Evolutionary conservation across 495 filamentous ascomycete genomes (phyloP).

Genomic region (Xylaria flabelliformis): DNA sequence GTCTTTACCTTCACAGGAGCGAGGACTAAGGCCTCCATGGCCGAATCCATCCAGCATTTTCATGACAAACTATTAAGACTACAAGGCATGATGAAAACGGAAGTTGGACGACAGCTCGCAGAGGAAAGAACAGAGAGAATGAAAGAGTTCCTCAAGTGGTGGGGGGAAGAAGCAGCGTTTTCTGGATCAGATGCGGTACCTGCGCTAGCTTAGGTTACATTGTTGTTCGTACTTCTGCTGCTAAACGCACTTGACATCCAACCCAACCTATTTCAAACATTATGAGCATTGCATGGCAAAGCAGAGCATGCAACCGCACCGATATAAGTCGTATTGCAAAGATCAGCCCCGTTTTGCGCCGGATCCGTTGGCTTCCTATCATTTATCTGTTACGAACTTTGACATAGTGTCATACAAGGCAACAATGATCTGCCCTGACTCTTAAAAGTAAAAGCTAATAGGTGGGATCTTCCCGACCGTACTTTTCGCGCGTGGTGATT

Average conservation of each 20-base stretch:
- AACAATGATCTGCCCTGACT: neutral
- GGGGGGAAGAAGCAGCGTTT: constrained; percentile 43
- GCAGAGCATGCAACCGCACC: neutral
- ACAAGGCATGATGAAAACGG: constrained; percentile 85
- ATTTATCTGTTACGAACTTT: neutral
- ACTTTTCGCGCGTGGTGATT: neutral
- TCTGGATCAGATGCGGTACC: constrained; percentile 6
- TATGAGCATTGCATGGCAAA: neutral
- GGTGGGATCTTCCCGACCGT: neutral
- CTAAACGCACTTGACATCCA: neutral
- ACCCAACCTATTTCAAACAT: neutral
- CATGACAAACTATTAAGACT: constrained; percentile 78
- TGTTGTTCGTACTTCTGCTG: neutral
- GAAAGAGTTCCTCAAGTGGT: constrained; percentile 70
- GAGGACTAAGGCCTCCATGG: constrained; percentile 60
- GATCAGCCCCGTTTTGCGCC: neutral
- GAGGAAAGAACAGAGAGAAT: constrained; percentile 68
- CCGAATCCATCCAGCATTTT: constrained; percentile 73
- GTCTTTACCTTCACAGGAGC: constrained; percentile 79
- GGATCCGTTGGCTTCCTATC: neutral
- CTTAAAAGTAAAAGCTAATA: neutral
- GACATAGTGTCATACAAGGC: neutral
- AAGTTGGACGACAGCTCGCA: constrained; percentile 70
- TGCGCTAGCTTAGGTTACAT: neutral
- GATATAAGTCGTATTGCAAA: neutral